These are phyloP conservation scores for Piromyces sp. DNA, from an alignment of 192 early-diverging fungal species.

Conservation along the genomic window DNA sequence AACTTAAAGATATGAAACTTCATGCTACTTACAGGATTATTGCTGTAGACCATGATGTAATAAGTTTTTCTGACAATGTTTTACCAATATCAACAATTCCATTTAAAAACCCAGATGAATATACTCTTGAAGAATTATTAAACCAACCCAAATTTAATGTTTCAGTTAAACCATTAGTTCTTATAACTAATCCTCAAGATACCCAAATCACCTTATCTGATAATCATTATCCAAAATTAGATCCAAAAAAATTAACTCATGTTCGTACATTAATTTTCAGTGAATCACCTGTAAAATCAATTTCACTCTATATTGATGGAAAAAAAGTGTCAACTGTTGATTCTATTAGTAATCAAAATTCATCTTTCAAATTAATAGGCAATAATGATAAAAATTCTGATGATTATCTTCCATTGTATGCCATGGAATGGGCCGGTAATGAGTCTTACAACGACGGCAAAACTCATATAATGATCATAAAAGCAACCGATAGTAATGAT, in stretches of 20 bases:
- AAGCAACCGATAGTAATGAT: conserved; percentile 37
- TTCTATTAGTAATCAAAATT: conserved; percentile 7
- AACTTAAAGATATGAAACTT: conserved; percentile 78
- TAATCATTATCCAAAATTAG: conserved; percentile 47
- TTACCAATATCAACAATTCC: conserved; percentile 48
- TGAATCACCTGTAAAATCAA: conserved; percentile 12
- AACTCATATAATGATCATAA: conserved; percentile 41
- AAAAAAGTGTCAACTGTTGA: conserved; percentile 17
- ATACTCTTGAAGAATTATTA: background rate
- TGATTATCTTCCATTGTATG: conserved; percentile 52
- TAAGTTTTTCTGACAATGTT: conserved; percentile 61
- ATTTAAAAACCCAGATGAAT: conserved; percentile 5
- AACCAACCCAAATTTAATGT: background rate
- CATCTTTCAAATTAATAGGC: conserved; percentile 1
- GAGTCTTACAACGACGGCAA: conserved; percentile 39
- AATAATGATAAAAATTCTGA: conserved; percentile 9
- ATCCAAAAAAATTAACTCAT: conserved; percentile 40
- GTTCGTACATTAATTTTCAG: conserved; percentile 66
- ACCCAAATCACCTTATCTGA: conserved; percentile 45
- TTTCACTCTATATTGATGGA: conserved; percentile 33
- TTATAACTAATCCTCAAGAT: conserved; percentile 83
- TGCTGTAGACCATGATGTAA: conserved; percentile 69
- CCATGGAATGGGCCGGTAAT: conserved; percentile 47
- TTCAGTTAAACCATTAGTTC: conserved; percentile 36
- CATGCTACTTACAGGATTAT: conserved; percentile 71